Conservation (phyloP, 345 rosid species). For the Citrus maxima region DNA sequence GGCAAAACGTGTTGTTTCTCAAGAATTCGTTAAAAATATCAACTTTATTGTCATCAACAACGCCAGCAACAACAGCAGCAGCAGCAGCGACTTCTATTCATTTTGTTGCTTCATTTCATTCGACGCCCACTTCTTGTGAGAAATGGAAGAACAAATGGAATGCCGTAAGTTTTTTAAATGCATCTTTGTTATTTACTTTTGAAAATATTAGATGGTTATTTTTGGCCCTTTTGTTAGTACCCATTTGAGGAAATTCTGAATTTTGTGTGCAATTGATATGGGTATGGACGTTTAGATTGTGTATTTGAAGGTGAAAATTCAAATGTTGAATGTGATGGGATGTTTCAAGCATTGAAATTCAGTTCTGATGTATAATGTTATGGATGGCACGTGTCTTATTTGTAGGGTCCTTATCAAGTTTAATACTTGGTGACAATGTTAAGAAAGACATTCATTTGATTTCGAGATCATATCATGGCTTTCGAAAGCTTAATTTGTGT, state of each 20-base stretch:
- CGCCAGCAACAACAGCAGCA: constrained; percentile 1
- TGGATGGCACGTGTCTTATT: neutral
- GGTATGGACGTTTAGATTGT: neutral
- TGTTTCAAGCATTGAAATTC: neutral
- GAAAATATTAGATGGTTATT: neutral
- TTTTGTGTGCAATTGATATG: neutral
- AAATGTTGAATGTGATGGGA: neutral
- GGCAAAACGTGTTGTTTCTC: constrained; percentile 38
- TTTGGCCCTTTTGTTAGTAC: neutral
- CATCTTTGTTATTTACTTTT: neutral
- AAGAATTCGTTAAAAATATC: constrained; percentile 24
- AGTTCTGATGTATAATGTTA: neutral
- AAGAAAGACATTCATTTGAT: neutral
- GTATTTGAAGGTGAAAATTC: neutral
- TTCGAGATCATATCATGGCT: neutral
- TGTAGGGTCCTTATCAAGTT: neutral
- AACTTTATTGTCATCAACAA: constrained; percentile 10
- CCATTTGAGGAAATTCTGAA: neutral
- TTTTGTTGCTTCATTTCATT: constrained; percentile 42
- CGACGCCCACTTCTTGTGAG: constrained; percentile 36
- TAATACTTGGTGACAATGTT: neutral
- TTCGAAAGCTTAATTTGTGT: neutral
- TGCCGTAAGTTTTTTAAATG: constrained; percentile 27
- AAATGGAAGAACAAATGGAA: constrained; percentile 51
- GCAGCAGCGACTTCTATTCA: constrained; percentile 8